A percentile compares a stretch with the other conserved stretches of the same genome.
These are phyloP conservation scores for Quambalaria eucalypti DNA, from an alignment of 1,284 basidiomycete species.

Conservation along the genomic window DNA sequence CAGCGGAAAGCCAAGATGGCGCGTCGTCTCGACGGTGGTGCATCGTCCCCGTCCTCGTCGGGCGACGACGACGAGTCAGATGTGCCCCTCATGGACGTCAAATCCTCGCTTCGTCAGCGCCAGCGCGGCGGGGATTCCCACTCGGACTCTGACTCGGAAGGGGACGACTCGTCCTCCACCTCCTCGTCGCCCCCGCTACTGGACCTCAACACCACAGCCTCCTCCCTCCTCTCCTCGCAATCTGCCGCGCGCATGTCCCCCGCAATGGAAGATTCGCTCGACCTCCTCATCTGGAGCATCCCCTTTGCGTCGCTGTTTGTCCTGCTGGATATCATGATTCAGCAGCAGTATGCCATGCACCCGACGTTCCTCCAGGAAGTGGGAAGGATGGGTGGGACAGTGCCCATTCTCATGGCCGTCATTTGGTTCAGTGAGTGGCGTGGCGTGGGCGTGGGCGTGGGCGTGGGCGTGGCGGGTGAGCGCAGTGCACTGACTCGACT, in stretches of 20 bases:
- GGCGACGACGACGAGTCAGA: no score
- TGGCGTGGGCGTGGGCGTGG: not conserved
- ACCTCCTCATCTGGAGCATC: conserved; percentile 41
- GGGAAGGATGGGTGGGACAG: conserved; percentile 13
- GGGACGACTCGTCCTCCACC: no score
- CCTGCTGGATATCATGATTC: conserved; percentile 38
- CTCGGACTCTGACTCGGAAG: no score
- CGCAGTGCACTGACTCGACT: not conserved
- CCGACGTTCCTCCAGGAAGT: conserved; percentile 18
- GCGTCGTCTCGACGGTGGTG: no score
- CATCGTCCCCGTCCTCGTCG: no score
- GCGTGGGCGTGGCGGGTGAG: no score
- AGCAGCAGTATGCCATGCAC: conserved; percentile 42
- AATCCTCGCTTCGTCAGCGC: no score
- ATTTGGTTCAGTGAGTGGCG: not conserved
- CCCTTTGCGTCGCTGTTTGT: conserved; percentile 40
- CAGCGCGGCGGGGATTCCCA: no score
- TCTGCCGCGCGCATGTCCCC: conserved; percentile 22
- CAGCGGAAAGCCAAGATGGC: no score
- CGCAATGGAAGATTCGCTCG: conserved; percentile 19
- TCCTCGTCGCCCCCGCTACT: not conserved
- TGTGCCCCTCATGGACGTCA: no score
- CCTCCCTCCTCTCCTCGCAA: not conserved
- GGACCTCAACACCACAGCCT: not conserved
- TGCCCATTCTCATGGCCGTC: conserved; percentile 14